Base-by-base conservation (phyloP, 495 filamentous ascomycete genomes). In the Parachaetomium inaequale region DNA sequence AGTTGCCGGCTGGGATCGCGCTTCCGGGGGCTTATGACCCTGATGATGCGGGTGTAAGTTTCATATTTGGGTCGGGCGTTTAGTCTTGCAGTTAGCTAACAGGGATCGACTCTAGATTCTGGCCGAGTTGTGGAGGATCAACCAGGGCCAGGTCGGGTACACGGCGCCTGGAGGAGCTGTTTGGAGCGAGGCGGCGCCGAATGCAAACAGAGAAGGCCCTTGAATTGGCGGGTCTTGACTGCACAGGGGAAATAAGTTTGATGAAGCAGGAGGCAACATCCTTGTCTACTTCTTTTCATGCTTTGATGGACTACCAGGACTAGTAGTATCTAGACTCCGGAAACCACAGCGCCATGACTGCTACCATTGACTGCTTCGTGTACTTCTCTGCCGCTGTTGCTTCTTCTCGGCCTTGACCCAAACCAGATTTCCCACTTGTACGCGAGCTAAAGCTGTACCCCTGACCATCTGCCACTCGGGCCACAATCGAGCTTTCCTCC, bases 21-120 rank as follows among this genome's bases (percentile, higher is more conserved):
- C 74, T 81, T 51, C 78, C 75, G 11, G 78, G 77, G 25, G 69
- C 75, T 28, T 80, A 80, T 58, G 71, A 73, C 11, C 66, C 71
- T 14, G 55, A 69, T n/a, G 72, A 75, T 54, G 66, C 68, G 1
- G 74, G 70, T 10, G 72, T 78, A 54, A 66, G 65, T 58, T 10
- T 21, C 26, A 8, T n/a, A 15, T 32, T 29, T 29, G 17, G 1
- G 47, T 8, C 17, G 19, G 8, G 10, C 26, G 6, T 4, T 51
- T 17, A 0, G 26, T 51, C 1, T 3, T 32, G 50, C 2, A 7
- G 19, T 34, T 10, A 15, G 42, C 38, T 62, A 29, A 52, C 36
- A 1, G 26, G 8, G 3, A 3, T 32, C 11, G 15, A 19, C 17
- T 12, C 4, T 29, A 67, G 60, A 61, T 63, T 23, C 19, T 67